Percentiles rank a stretch among this genome's conserved stretches.
Conservation (phyloP, 2,329 filamentous ascomycete genomes). For the Ophiocordyceps sinensis region DNA sequence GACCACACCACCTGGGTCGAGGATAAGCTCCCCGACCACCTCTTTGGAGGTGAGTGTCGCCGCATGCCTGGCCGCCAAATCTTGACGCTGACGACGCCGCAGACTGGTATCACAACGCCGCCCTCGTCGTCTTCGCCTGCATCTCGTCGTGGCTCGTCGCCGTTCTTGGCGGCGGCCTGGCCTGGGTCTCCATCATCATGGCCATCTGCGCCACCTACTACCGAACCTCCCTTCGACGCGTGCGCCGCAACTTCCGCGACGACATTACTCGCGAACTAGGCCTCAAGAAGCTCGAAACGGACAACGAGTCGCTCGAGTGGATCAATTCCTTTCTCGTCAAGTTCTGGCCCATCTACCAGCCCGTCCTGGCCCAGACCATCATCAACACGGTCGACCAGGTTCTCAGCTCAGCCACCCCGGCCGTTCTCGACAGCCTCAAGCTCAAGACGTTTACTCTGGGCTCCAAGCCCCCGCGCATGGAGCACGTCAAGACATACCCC, state of each 20-base stretch:
- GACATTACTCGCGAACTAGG: constrained; percentile 82
- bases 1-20: constrained; percentile 87
- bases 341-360: constrained; percentile 98
- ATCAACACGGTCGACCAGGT: constrained; percentile 94
- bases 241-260: constrained; percentile 90
- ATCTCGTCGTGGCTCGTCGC: constrained; percentile 82
- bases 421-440: constrained; percentile 85
- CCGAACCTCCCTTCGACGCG: constrained; percentile 81
- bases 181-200: constrained; percentile 90
- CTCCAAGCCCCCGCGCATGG: constrained; percentile 86
- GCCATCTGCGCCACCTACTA: constrained; percentile 89
- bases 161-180: constrained; percentile 76
- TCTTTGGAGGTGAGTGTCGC: constrained; percentile 59
- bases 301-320: constrained; percentile 91
- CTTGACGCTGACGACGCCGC: constrained; percentile 3
- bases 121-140: constrained; percentile 85
- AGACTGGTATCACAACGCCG: constrained; percentile 98
- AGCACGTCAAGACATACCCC: constrained; percentile 96
- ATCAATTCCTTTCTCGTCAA: constrained; percentile 98
- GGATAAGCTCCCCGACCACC: constrained; percentile 68
- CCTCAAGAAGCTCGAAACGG: constrained; percentile 75
- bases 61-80: too few species aligned
- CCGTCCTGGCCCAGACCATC: constrained; percentile 81
- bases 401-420: constrained; percentile 77
- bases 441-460: constrained; percentile 90